Conservation (phyloP, 1,284 basidiomycete genomes). For the Heterobasidion annosum region DNA sequence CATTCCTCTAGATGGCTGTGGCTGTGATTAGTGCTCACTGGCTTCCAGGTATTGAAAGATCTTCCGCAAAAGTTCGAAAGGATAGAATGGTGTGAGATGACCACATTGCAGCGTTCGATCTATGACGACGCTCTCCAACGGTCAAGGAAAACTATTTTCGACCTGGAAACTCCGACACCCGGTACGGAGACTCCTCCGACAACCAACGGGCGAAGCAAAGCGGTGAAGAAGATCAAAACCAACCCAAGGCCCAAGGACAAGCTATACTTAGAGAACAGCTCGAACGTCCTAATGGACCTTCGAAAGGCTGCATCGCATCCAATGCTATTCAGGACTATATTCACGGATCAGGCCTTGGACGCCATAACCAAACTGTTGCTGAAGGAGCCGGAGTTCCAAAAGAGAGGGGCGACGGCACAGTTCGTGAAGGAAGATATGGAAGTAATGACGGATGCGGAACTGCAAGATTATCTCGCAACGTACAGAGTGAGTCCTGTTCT, state of each 20-base stretch:
- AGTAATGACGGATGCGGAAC: slow-evolving; percentile 92
- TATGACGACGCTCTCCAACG: slow-evolving; percentile 82
- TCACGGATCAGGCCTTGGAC: slow-evolving; percentile 70
- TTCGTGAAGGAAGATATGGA: slow-evolving; percentile 89
- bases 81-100: slow-evolving; percentile 95
- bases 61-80: slow-evolving; percentile 89
- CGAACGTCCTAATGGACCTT: slow-evolving; percentile 93
- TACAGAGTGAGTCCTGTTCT: slow-evolving; percentile 56
- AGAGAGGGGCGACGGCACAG: slow-evolving; percentile 68
- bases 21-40: neutral
- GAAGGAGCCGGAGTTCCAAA: slow-evolving; percentile 86
- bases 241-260: slow-evolving; percentile 49
- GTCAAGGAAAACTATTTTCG: slow-evolving; percentile 77
- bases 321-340: slow-evolving; percentile 85
- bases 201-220: slow-evolving; percentile 23
- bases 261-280: slow-evolving; percentile 68
- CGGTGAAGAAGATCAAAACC: slow-evolving; percentile 34
- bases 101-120: slow-evolving; percentile 70
- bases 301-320: slow-evolving; percentile 96
- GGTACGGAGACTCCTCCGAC: slow-evolving; percentile 18
- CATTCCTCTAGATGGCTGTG: slow-evolving; percentile 2
- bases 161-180: slow-evolving; percentile 29
- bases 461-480: slow-evolving; percentile 72
- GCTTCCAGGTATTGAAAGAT: slow-evolving; percentile 75
- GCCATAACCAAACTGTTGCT: slow-evolving; percentile 77